These are phyloP conservation scores for Acanthamoeba quina DNA, from an alignment of 208 protist genomes.

Conservation along the genomic window DNA sequence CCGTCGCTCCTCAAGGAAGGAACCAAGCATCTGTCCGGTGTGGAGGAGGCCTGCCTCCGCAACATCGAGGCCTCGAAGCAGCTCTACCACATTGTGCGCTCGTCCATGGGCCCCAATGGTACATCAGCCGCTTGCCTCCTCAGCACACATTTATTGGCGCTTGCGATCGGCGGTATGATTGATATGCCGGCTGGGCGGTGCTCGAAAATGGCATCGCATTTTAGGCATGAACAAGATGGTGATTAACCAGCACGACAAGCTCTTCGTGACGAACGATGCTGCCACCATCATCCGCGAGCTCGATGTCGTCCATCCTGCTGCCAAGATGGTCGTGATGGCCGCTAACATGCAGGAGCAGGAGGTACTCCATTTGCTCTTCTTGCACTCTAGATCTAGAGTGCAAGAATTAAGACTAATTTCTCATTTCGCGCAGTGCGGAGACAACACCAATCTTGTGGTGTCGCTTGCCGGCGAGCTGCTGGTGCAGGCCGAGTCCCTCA, in stretches of 20 bases:
- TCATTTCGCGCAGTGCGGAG: constrained; percentile 93
- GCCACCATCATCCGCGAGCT: constrained; percentile 99
- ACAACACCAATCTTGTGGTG: constrained; percentile 99
- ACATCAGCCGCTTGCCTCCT: not conserved
- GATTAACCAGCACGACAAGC: constrained; percentile 99
- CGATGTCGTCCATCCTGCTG: constrained; percentile 96
- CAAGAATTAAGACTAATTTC: constrained; percentile 2
- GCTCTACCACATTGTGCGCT: constrained; percentile 97
- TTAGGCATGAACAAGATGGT: constrained; percentile 99
- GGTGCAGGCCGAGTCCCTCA: constrained; percentile 96
- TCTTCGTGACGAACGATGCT: constrained; percentile 99
- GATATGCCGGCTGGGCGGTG: constrained; percentile 33
- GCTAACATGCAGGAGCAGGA: constrained; percentile 93
- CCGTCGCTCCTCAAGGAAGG: constrained; percentile 85
- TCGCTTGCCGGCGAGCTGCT: constrained; percentile 99
- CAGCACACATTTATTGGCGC: not conserved
- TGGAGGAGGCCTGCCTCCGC: constrained; percentile 97
- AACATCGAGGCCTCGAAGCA: constrained; percentile 99
- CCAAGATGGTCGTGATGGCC: constrained; percentile 99
- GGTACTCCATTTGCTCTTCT: not conserved
- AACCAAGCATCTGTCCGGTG: constrained; percentile 90
- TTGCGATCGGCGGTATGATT: not conserved
- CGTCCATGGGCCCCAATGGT: constrained; percentile 98
- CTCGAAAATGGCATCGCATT: constrained; percentile 53
- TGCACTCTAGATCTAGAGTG: not conserved